Conservation (phyloP, 495 filamentous ascomycete genomes). For the Hyaloscypha finlandica region DNA sequence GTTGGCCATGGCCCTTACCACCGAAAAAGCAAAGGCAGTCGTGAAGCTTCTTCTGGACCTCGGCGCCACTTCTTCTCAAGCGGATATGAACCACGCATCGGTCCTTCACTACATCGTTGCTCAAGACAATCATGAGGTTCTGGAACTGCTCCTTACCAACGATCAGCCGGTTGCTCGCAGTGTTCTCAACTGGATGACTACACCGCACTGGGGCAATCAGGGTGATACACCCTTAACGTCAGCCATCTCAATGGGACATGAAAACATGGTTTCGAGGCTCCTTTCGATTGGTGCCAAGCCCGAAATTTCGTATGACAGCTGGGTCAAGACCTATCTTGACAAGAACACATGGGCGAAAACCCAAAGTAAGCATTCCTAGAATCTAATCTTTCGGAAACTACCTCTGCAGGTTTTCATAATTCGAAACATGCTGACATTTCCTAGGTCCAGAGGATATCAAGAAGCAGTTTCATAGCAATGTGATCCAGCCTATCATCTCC, state of each 20-base stretch:
- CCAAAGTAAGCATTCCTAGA: slow-evolving; percentile 10
- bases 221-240: slow-evolving; percentile 44
- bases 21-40: slow-evolving; percentile 62
- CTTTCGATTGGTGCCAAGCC: slow-evolving; percentile 47
- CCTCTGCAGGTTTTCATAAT: too few species aligned
- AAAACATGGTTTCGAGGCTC: slow-evolving; percentile 42
- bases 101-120: slow-evolving; percentile 59
- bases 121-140: slow-evolving; percentile 46
- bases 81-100: slow-evolving; percentile 58
- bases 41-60: slow-evolving; percentile 62
- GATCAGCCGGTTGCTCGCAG: slow-evolving; percentile 61
- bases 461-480: slow-evolving; percentile 36
- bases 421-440: neutral
- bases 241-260: slow-evolving; percentile 44
- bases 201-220: slow-evolving; percentile 33
- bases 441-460: slow-evolving; percentile 41
- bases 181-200: slow-evolving; percentile 61
- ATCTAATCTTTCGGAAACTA: neutral
- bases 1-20: slow-evolving; percentile 57
- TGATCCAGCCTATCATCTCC: slow-evolving; percentile 60
- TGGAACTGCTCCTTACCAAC: slow-evolving; percentile 59
- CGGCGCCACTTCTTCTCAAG: slow-evolving; percentile 73
- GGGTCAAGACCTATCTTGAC: slow-evolving; percentile 40
- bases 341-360: slow-evolving; percentile 30
- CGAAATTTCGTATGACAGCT: slow-evolving; percentile 41